Base-by-base conservation (phyloP, 2,329 filamentous ascomycete species). In the Stagonosporopsis cucurbitacearum region DNA sequence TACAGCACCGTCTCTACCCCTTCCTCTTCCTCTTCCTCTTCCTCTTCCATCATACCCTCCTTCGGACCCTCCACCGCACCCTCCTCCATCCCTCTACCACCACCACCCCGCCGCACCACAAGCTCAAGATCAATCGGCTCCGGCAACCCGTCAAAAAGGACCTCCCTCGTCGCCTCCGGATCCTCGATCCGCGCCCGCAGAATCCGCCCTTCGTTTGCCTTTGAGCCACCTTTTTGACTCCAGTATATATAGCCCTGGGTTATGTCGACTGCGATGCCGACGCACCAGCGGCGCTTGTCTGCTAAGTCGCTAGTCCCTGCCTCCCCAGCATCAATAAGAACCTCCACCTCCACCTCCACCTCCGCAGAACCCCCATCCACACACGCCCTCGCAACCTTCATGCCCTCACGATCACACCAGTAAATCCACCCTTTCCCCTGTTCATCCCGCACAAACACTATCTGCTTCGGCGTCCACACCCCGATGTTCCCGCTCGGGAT, bases 181-280 rank as follows among this genome's bases (percentile, higher is more conserved):
- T 83, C 71, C 26, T 84, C 80, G 0, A 72, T 62, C 0, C 81
- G 71, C 0, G 84, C 83, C 2, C 76, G 71, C 63, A 84, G 83
- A 28, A 88, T 85, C 6, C 80, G 75, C 0, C 85, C 85, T 39
- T 78, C 64, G 2, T 68, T 71, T 0, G 75, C 78, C 67, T 86
- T 87, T 3, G 79, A 77, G 0, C 75, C 71, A 0, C 85, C 85
- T 63, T 87, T 87, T 49, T 87, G 84, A 0, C 82, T 84, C 85
- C 85, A 88, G 75, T 82, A 87, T 43, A 87, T 75, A 36, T 79
- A 76, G 13, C 78, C 77, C 0, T 72, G 69, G 1, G 67, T 56
- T 0, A 71, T 71, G 7, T 79, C 78, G 0, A 87, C 75, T 22
- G 81, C 28, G 58, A 57, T 20, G 81, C 77, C n/a, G 25, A 26